Conservation (phyloP, 1,284 basidiomycete genomes). For the Moesziomyces globuligerus region DNA sequence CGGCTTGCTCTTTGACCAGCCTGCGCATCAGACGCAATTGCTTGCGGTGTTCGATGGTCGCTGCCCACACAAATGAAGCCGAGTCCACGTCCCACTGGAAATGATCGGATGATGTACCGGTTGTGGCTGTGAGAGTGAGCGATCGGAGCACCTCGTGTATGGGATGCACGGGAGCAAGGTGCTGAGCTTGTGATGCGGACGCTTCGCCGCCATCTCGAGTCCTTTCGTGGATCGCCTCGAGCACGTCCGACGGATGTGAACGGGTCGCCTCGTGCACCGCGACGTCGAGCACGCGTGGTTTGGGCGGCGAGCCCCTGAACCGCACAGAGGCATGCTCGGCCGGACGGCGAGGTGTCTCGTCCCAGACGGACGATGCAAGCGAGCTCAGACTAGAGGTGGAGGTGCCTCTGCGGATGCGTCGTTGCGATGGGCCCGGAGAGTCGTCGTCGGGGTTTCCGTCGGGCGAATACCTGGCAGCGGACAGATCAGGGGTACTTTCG, state of each 20-base stretch:
- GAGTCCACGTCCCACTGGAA: constrained; percentile 46
- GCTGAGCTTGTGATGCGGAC: constrained; percentile 1
- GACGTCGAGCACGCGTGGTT: constrained; percentile 20
- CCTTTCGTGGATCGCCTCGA: constrained; percentile 32
- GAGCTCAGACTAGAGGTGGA: constrained; percentile 31
- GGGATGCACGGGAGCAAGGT: constrained; percentile 41
- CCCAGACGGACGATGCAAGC: constrained; percentile 21
- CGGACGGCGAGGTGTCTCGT: constrained; percentile 9
- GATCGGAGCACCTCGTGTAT: constrained; percentile 22
- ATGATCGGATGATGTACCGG: constrained; percentile 40
- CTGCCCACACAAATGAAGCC: constrained; percentile 38
- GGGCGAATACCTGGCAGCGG: background rate
- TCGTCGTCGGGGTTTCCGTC: constrained; percentile 11
- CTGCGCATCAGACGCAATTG: constrained; percentile 17
- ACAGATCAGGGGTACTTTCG: background rate
- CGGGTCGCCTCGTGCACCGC: constrained; percentile 8
- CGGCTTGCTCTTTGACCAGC: constrained; percentile 27
- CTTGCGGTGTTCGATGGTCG: constrained; percentile 21
- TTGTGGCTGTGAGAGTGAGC: constrained; percentile 33
- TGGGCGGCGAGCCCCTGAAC: constrained; percentile 25
- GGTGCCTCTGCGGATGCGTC: constrained; percentile 5
- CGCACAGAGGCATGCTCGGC: constrained; percentile 12
- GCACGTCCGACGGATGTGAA: constrained; percentile 1
- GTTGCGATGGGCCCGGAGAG: constrained; percentile 24
- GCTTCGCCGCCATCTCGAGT: background rate